These are phyloP conservation scores for Fusarium brachygibbosum DNA, from an alignment of 2,329 filamentous ascomycete genomes.

Conservation along the genomic window DNA sequence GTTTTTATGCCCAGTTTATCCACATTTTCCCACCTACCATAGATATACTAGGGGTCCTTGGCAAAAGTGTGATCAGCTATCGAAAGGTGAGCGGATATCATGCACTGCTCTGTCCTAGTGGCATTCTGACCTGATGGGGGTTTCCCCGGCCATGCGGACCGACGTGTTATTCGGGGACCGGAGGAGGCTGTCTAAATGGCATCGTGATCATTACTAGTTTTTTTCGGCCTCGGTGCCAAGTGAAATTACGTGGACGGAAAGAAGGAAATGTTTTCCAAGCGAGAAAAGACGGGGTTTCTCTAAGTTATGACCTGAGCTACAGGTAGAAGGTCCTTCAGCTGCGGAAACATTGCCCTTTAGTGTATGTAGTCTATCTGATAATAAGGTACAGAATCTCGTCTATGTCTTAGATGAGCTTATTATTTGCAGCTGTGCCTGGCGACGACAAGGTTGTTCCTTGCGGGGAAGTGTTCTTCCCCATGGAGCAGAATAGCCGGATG, in stretches of 20 bases:
- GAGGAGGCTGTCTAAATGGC: not conserved
- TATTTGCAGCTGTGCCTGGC: constrained; percentile 6
- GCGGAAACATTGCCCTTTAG: too few relatives aligned
- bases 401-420: constrained; percentile 5
- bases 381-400: constrained; percentile 5
- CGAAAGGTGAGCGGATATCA: constrained; percentile 5
- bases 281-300: not conserved
- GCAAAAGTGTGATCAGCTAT: constrained; percentile 2
- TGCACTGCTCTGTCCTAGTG: constrained; percentile 7
- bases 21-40: constrained; percentile 34
- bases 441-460: not conserved
- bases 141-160: not conserved
- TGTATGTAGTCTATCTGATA: not conserved
- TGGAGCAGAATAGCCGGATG: not conserved
- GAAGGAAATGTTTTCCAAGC: constrained; percentile 5
- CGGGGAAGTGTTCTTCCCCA: not conserved
- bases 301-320: not conserved
- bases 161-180: not conserved
- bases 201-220: not conserved
- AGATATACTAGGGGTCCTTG: not conserved
- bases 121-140: not conserved
- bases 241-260: constrained; percentile 1
- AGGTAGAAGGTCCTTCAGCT: too few relatives aligned
- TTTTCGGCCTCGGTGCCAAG: not conserved
- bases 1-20: constrained; percentile 5